A percentile compares a stretch with the other conserved stretches of the same genome.
phyloP scores from a whole-genome alignment of 2,329 filamentous ascomycete species.

The Talaromyces islandicus region DNA sequence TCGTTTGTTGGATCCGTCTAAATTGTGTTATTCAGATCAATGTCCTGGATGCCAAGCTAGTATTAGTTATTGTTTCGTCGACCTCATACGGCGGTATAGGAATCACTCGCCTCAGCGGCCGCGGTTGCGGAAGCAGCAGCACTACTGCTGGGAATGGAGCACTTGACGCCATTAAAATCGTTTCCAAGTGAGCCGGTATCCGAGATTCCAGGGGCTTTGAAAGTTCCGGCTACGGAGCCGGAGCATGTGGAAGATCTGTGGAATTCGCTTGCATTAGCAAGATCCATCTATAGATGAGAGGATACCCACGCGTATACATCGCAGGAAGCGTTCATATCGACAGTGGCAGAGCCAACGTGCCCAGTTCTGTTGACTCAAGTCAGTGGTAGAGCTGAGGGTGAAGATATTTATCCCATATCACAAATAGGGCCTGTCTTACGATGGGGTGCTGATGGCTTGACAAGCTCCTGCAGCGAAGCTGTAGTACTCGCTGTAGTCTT shows the following conservation, averaged over 20 bases:
- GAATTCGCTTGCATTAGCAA: background rate
- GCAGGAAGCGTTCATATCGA: conserved; percentile 9
- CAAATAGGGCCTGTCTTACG: background rate
- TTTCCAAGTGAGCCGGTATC: conserved; percentile 2
- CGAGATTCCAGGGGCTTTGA: conserved; percentile 6
- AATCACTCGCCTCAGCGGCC: background rate
- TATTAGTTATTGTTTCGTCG: background rate
- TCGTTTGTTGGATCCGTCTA: background rate
- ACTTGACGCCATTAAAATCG: conserved; percentile 1
- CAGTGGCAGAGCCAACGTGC: conserved; percentile 6
- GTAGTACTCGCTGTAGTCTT: conserved; percentile 2
- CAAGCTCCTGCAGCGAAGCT: conserved; percentile 6
- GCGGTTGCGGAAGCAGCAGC: background rate
- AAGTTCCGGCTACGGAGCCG: background rate
- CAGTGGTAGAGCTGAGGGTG: background rate
- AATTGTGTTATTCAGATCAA: background rate
- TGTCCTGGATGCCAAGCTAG: background rate
- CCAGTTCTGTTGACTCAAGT: background rate
- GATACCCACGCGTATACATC: conserved; percentile 8
- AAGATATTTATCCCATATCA: background rate
- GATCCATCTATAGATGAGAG: background rate
- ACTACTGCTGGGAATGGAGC: background rate
- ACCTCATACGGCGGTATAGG: background rate
- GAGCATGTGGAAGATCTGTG: conserved; percentile 1
- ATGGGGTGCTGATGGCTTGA: conserved; percentile 4